phyloP scores from a whole-genome alignment of 2,329 filamentous ascomycete species.

The Penicillium crustosum region DNA sequence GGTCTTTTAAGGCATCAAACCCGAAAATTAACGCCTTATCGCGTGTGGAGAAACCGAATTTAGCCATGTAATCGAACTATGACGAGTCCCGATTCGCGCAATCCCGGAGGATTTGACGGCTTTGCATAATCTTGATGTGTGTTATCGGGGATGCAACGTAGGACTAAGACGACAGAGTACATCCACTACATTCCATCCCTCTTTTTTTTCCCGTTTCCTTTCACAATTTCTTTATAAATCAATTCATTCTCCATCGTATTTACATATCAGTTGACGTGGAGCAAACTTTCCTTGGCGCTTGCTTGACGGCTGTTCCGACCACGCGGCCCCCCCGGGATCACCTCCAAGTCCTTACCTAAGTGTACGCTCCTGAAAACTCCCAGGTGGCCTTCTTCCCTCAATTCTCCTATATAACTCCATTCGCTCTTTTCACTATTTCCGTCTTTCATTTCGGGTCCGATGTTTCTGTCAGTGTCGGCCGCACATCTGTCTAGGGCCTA shows the following conservation, averaged over 20 bases:
- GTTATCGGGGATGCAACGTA: conserved; percentile 2
- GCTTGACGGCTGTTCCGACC: conserved; percentile 4
- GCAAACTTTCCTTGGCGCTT: conserved; percentile 4
- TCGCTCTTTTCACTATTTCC: conserved; percentile 1
- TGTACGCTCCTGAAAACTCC: conserved; percentile 5
- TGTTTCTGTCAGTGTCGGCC: conserved; percentile 2
- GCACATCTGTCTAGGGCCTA: conserved; percentile 6
- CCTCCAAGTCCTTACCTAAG: conserved; percentile 7
- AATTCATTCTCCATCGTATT: neutral
- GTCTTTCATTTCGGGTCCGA: conserved; percentile 3
- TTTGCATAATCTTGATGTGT: neutral
- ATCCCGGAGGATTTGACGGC: neutral
- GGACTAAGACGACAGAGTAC: neutral
- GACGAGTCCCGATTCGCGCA: conserved; percentile 2
- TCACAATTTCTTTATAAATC: neutral
- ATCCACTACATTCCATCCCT: neutral
- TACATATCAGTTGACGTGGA: conserved; percentile 3
- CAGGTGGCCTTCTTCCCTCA: neutral
- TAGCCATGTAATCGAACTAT: neutral
- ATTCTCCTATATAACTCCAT: conserved; percentile 4
- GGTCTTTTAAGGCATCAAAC: neutral
- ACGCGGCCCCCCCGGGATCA: conserved; percentile 6
- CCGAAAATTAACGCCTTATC: neutral
- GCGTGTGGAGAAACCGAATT: neutral
- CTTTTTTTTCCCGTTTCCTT: neutral